Conservation (phyloP, 2,329 filamentous ascomycete genomes). For the Ophidiomyces ophidiicola region DNA sequence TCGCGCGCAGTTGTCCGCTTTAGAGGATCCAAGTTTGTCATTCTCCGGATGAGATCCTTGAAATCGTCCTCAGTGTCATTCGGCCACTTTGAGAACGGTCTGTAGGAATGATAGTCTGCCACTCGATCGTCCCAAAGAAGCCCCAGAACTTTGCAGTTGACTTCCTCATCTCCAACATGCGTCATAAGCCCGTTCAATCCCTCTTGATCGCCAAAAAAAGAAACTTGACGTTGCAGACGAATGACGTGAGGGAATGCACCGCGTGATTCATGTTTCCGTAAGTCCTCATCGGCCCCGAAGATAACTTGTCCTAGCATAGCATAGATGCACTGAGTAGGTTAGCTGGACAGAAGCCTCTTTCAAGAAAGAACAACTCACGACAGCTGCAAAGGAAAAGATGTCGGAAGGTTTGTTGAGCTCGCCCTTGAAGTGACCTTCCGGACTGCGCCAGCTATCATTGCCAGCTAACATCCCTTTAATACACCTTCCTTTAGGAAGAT, state of each 20-base stretch:
- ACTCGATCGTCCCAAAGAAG: conserved; percentile 26
- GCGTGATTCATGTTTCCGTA: conserved; percentile 26
- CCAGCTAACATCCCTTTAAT: conserved; percentile 21
- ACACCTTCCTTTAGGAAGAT: conserved; percentile 24
- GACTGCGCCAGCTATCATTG: conserved; percentile 27
- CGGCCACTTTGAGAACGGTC: conserved; percentile 24
- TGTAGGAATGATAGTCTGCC: conserved; percentile 23
- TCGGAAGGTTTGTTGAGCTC: conserved; percentile 24
- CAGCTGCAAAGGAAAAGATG: conserved; percentile 25
- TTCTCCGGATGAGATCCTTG: conserved; percentile 20
- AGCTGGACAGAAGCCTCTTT: conserved; percentile 4
- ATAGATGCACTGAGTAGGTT: conserved; percentile 33
- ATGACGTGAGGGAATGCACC: conserved; percentile 25
- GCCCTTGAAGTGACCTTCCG: conserved; percentile 23
- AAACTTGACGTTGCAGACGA: conserved; percentile 36
- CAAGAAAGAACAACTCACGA: conserved; percentile 17
- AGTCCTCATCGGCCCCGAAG: conserved; percentile 29
- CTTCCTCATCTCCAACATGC: conserved; percentile 25
- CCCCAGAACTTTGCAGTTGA: conserved; percentile 22
- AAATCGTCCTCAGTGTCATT: conserved; percentile 21
- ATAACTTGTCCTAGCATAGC: conserved; percentile 34
- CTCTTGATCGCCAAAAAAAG: conserved; percentile 35
- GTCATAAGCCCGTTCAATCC: conserved; percentile 30
- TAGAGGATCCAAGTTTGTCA: conserved; percentile 23
- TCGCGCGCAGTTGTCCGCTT: conserved; percentile 22